phyloP scores from a whole-genome alignment of 257 asterid species.

The Mitragyna speciosa region DNA sequence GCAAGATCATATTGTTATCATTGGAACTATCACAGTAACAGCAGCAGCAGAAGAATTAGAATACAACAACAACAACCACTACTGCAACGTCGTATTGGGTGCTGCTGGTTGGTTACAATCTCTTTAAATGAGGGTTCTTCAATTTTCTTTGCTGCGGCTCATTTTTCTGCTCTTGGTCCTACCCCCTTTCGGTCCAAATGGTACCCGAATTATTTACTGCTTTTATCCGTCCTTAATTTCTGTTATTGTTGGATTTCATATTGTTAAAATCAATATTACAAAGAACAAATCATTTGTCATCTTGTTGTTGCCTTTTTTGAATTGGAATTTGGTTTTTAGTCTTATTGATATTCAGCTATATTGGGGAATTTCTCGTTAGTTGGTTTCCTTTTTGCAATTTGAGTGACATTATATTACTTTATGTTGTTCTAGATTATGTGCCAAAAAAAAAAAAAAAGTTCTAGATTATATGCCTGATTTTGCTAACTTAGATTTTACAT shows the following conservation, averaged over 20 bases:
- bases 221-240: slow-evolving; percentile 18
- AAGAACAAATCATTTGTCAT: neutral
- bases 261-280: neutral
- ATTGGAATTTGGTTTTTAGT: slow-evolving; percentile 11
- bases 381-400: neutral
- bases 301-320: neutral
- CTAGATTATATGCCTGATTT: neutral
- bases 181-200: slow-evolving; percentile 30
- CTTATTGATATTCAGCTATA: neutral
- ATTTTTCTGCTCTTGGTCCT: slow-evolving; percentile 21
- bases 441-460: too few species aligned
- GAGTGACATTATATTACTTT: neutral
- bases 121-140: slow-evolving; percentile 48
- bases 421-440: neutral
- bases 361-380: neutral
- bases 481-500: neutral
- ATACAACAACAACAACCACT: neutral
- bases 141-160: slow-evolving; percentile 23
- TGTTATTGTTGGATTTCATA: neutral
- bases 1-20: neutral
- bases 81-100: slow-evolving; percentile 14
- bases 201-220: slow-evolving; percentile 27
- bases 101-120: slow-evolving; percentile 11
- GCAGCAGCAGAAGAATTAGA: neutral
- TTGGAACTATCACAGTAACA: neutral